A percentile compares a stretch with the other conserved stretches of the same genome.
Evolutionary conservation across 805 yeast species (phyloP).

Genomic region (Kodamaea lidongshanica): DNA sequence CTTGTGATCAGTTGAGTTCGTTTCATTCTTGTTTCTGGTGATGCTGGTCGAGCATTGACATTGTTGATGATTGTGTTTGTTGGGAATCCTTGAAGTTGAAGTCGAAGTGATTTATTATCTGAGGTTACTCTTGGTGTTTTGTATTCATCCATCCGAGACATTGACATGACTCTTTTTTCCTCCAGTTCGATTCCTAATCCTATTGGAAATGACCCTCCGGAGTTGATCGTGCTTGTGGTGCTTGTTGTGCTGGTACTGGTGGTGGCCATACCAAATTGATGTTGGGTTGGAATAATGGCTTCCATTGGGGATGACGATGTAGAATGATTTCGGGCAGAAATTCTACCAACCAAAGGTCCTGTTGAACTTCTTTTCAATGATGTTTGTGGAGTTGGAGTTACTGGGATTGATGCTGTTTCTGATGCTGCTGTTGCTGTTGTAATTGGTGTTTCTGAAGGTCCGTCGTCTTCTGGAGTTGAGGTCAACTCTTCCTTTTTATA

Average conservation of each 20-base stretch:
- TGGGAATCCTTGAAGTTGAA: constrained; percentile 18
- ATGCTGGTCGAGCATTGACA: constrained; percentile 18
- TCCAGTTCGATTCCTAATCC: constrained; percentile 1
- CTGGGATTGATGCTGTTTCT: background rate
- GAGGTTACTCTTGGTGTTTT: constrained; percentile 28
- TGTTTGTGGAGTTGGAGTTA: background rate
- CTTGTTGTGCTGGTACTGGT: background rate
- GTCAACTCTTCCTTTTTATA: constrained; percentile 4
- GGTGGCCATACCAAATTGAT: constrained; percentile 2
- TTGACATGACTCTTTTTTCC: background rate
- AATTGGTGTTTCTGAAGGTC: constrained; percentile 1
- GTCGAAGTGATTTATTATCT: constrained; percentile 28
- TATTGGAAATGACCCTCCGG: background rate
- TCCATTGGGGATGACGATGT: background rate
- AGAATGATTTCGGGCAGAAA: background rate
- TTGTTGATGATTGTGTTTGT: constrained; percentile 24
- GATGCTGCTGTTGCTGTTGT: background rate
- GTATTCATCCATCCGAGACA: constrained; percentile 3
- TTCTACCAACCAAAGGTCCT: background rate
- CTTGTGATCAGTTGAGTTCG: constrained; percentile 2
- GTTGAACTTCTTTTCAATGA: background rate
- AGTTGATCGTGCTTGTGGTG: background rate
- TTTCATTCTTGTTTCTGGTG: background rate
- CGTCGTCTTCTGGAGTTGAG: constrained; percentile 1
- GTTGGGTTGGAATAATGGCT: background rate